A percentile compares a stretch with the other conserved stretches of the same genome.
Conservation (phyloP, 2,329 filamentous ascomycete genomes). For the Trichoderma simmonsii region DNA sequence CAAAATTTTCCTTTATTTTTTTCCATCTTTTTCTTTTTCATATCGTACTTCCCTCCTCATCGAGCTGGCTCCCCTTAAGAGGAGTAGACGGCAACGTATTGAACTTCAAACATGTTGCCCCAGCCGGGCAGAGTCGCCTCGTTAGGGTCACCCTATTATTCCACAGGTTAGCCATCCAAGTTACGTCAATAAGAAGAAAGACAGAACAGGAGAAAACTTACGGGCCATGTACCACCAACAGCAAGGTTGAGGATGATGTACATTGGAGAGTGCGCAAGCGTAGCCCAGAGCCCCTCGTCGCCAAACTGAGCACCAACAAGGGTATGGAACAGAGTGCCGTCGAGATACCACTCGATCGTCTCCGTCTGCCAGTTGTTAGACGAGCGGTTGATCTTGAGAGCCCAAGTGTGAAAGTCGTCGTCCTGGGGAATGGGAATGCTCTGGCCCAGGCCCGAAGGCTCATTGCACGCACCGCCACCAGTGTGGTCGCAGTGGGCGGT, state of each 20-base stretch:
- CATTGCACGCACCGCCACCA: slow-evolving; percentile 47
- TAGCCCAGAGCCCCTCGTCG: slow-evolving; percentile 42
- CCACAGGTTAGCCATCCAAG: not conserved
- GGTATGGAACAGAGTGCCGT: slow-evolving; percentile 43
- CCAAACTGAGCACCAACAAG: slow-evolving; percentile 42
- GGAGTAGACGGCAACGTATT: slow-evolving; percentile 40
- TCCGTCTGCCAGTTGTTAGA: slow-evolving; percentile 43
- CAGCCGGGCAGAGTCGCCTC: slow-evolving; percentile 34
- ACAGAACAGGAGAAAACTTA: slow-evolving; percentile 22
- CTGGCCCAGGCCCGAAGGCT: slow-evolving; percentile 41
- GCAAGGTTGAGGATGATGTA: slow-evolving; percentile 49
- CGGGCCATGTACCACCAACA: slow-evolving; percentile 44
- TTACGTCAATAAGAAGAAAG: not conserved
- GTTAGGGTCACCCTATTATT: slow-evolving; percentile 34
- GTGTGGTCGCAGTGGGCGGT: slow-evolving; percentile 46
- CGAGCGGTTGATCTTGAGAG: slow-evolving; percentile 45
- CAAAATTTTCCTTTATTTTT: not conserved
- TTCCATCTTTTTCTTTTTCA: not conserved
- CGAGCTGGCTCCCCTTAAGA: slow-evolving; percentile 12
- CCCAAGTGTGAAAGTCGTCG: slow-evolving; percentile 48
- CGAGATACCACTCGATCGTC: slow-evolving; percentile 48
- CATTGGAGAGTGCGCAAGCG: slow-evolving; percentile 41
- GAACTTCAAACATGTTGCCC: slow-evolving; percentile 41
- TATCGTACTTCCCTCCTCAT: not conserved
- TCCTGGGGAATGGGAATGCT: slow-evolving; percentile 38